These are phyloP conservation scores for Coemansia sp. DNA, from an alignment of 192 early-diverging fungal genomes.

Conservation along the genomic window DNA sequence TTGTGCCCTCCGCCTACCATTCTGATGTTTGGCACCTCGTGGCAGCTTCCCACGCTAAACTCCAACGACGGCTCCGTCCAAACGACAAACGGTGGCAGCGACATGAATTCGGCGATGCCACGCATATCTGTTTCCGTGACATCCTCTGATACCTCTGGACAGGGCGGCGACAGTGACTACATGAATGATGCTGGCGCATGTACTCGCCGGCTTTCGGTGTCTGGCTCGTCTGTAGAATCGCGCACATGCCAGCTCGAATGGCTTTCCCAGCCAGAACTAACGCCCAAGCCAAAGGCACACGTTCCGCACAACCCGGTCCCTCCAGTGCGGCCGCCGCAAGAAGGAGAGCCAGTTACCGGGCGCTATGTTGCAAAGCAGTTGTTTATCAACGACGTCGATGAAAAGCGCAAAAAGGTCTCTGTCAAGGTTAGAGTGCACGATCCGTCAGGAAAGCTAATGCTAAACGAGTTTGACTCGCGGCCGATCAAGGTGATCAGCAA, in stretches of 20 bases:
- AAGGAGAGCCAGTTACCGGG: slow-evolving; percentile 59
- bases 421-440: slow-evolving; percentile 72
- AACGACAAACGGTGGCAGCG: slow-evolving; percentile 28
- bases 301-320: slow-evolving; percentile 29
- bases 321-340: slow-evolving; percentile 34
- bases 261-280: slow-evolving; percentile 47
- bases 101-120: slow-evolving; percentile 33
- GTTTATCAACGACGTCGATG: slow-evolving; percentile 83
- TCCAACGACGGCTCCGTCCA: slow-evolving; percentile 20
- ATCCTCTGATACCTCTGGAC: slow-evolving; percentile 25
- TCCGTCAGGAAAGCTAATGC: slow-evolving; percentile 57
- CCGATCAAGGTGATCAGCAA: slow-evolving; percentile 91
- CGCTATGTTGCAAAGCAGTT: slow-evolving; percentile 80
- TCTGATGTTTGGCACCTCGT: slow-evolving; percentile 70
- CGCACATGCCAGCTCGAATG: slow-evolving; percentile 48
- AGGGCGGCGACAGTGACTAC: slow-evolving; percentile 11
- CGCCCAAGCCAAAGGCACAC: slow-evolving; percentile 45
- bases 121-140: slow-evolving; percentile 48
- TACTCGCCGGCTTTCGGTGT: not conserved
- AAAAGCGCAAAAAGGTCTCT: slow-evolving; percentile 77
- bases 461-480: slow-evolving; percentile 72
- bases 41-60: slow-evolving; percentile 56
- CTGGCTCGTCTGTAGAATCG: slow-evolving; percentile 17
- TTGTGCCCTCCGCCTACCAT: slow-evolving; percentile 83
- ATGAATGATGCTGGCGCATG: not conserved